Evolutionary conservation across 1,139 yeast genomes (phyloP).

Genomic region (Schwanniomyces etchellsii): DNA sequence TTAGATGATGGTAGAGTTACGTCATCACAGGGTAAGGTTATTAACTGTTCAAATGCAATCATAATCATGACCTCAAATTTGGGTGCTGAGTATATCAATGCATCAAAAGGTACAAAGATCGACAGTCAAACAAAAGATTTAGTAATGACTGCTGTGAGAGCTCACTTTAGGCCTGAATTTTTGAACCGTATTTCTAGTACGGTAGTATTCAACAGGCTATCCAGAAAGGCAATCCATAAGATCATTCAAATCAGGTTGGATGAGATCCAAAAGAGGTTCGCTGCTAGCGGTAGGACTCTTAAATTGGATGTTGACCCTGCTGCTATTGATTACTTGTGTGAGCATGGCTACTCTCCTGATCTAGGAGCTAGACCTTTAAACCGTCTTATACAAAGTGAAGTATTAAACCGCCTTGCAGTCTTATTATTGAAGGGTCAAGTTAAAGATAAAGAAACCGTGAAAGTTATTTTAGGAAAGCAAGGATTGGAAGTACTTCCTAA

Average conservation of each 20-base stretch:
- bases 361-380: conserved; percentile 98
- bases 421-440: conserved; percentile 82
- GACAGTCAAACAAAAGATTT: conserved; percentile 61
- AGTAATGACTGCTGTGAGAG: conserved; percentile 81
- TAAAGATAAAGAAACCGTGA: conserved; percentile 78
- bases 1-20: conserved; percentile 96
- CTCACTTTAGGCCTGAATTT: conserved; percentile 96
- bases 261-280: conserved; percentile 84
- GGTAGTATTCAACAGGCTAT: conserved; percentile 85
- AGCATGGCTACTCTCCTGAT: conserved; percentile 85
- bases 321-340: conserved; percentile 76
- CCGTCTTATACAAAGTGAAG: conserved; percentile 83
- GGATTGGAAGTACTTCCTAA: conserved; percentile 82
- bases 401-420: conserved; percentile 85
- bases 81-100: conserved; percentile 86
- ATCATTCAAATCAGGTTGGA: conserved; percentile 78
- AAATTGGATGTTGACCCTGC: conserved; percentile 61
- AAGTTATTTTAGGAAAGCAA: conserved; percentile 51
- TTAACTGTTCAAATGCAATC: conserved; percentile 88
- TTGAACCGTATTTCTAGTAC: conserved; percentile 91
- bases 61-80: conserved; percentile 95
- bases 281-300: conserved; percentile 72
- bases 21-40: conserved; percentile 87
- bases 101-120: conserved; percentile 60
- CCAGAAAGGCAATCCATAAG: conserved; percentile 87